Evolutionary conservation across 192 early-diverging fungal species (phyloP).

Genomic region (Backusella australiensis): DNA sequence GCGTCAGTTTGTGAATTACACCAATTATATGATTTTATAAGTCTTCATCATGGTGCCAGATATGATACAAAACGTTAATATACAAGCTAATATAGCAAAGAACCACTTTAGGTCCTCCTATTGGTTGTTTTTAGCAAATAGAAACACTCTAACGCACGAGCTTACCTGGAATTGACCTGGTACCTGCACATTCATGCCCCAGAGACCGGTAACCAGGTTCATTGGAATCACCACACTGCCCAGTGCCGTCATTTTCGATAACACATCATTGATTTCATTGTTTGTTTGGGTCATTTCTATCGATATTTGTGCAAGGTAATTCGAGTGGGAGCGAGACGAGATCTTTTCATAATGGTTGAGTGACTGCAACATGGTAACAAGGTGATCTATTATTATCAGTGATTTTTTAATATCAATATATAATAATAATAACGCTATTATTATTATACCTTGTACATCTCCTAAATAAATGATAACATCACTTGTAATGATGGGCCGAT

Average conservation of each 20-base stretch:
- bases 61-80: constrained; percentile 31
- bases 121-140: neutral
- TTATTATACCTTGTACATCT: constrained; percentile 60
- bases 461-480: constrained; percentile 76
- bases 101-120: constrained; percentile 31
- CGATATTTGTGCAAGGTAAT: constrained; percentile 74
- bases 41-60: constrained; percentile 21
- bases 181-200: constrained; percentile 65
- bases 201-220: constrained; percentile 61
- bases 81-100: constrained; percentile 23
- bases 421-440: neutral
- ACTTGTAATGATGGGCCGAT: constrained; percentile 26
- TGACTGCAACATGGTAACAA: constrained; percentile 79
- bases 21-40: constrained; percentile 24
- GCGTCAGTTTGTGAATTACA: neutral
- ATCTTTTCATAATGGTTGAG: constrained; percentile 75
- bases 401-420: neutral
- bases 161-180: constrained; percentile 47
- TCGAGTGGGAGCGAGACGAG: constrained; percentile 64
- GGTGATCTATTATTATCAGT: constrained; percentile 53
- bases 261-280: constrained; percentile 52
- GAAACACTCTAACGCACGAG: too few species aligned
- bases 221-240: constrained; percentile 55
- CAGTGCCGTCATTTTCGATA: constrained; percentile 50
- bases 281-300: constrained; percentile 65